Percentiles rank a stretch among this genome's conserved stretches.
These are phyloP conservation scores for Xylaria scruposa DNA, from an alignment of 495 filamentous ascomycete genomes.

Conservation along the genomic window DNA sequence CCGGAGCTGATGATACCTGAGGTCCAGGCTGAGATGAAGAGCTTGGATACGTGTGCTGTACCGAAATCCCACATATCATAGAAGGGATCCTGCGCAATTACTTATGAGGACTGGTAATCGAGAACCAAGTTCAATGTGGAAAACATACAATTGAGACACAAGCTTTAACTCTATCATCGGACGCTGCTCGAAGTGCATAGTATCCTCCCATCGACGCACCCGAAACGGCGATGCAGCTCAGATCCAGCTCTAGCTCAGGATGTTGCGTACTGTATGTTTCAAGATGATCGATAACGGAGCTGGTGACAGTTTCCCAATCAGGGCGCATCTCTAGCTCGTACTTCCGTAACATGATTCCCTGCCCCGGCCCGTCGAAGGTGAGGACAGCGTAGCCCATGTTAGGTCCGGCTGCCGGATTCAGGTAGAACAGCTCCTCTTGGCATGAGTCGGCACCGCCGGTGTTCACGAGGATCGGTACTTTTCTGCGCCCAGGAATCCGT, in stretches of 20 bases:
- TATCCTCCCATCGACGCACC: neutral
- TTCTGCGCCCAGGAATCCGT: neutral
- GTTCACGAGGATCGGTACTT: neutral
- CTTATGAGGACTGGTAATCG: neutral
- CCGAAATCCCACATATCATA: neutral
- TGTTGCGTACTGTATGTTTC: neutral
- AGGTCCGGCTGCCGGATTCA: neutral
- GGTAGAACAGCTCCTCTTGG: neutral
- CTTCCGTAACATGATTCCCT: neutral
- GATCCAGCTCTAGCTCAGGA: neutral
- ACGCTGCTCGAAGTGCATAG: neutral
- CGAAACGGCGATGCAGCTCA: neutral
- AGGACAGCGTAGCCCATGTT: neutral
- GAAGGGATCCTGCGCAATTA: neutral
- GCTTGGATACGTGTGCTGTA: neutral
- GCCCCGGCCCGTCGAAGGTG: neutral
- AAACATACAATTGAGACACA: neutral
- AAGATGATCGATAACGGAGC: neutral
- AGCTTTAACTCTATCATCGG: neutral
- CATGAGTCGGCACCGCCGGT: neutral
- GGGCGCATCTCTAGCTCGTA: neutral
- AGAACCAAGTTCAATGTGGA: neutral
- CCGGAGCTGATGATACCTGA: neutral
- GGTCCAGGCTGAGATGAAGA: neutral
- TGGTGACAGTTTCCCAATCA: neutral